A percentile compares a stretch with the other conserved stretches of the same genome.
Conservation (phyloP, 495 filamentous ascomycete genomes). For the Aspergillus incahuasiensis region DNA sequence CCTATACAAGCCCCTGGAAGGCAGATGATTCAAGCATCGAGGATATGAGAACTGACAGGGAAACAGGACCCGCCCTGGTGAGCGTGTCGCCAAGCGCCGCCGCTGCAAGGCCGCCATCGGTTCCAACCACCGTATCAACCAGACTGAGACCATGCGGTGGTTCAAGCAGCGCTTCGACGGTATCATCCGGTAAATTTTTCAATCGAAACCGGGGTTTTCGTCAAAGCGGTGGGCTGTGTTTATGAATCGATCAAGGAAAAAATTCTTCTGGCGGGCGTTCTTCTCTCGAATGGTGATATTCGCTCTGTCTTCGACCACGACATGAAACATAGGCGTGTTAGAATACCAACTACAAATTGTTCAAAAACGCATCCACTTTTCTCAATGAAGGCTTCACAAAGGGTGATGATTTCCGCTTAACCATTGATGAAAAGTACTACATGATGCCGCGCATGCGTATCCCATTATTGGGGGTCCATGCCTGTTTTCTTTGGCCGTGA, state of each 20-base stretch:
- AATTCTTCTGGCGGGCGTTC: constrained; percentile 15
- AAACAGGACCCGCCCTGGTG: constrained; percentile 83
- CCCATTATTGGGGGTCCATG: background rate
- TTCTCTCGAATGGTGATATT: constrained; percentile 17
- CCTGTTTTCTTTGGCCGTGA: constrained; percentile 9
- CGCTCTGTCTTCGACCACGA: constrained; percentile 34
- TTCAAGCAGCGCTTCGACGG: constrained; percentile 99
- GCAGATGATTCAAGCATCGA: background rate
- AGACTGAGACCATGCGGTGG: constrained; percentile 93
- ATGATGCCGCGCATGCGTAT: constrained; percentile 17
- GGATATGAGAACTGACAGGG: constrained; percentile 20
- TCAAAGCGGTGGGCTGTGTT: constrained; percentile 27
- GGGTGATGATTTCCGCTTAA: constrained; percentile 48
- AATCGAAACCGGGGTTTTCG: constrained; percentile 6
- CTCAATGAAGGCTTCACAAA: constrained; percentile 48
- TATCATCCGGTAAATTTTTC: constrained; percentile 73
- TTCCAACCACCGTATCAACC: constrained; percentile 84
- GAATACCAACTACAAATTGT: constrained; percentile 37
- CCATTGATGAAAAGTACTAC: constrained; percentile 42
- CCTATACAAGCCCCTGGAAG: background rate
- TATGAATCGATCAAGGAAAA: constrained; percentile 38
- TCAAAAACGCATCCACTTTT: constrained; percentile 36
- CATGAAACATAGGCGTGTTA: constrained; percentile 46
- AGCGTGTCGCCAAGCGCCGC: constrained; percentile 92
- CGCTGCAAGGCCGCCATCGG: constrained; percentile 84